Conservation (phyloP, 306 rosid genomes). For the Casuarina glauca region DNA sequence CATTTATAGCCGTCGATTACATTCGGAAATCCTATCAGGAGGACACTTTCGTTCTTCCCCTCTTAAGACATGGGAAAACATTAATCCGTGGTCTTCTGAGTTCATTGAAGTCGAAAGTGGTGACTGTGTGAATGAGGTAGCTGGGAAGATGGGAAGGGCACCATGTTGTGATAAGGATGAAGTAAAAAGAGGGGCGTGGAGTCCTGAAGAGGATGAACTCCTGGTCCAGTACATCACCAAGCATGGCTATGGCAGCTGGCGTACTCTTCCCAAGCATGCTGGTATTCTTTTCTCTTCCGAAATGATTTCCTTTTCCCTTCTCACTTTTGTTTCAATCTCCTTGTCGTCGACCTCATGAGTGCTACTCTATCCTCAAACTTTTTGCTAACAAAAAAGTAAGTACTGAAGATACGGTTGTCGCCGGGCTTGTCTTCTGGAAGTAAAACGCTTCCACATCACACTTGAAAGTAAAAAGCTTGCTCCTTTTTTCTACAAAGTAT, state of each 20-base stretch:
- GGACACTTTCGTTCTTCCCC: not conserved
- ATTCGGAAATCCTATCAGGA: constrained; percentile 15
- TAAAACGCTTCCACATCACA: not conserved
- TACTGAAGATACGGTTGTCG: not conserved
- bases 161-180: constrained; percentile 57
- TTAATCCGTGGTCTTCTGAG: not conserved
- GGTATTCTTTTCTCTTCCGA: constrained; percentile 18
- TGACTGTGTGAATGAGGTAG: constrained; percentile 20
- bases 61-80: not conserved
- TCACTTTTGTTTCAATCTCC: not conserved
- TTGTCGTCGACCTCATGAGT: not conserved
- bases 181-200: constrained; percentile 54
- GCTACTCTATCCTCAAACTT: no score
- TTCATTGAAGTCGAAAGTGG: not conserved
- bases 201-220: constrained; percentile 53
- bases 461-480: not conserved
- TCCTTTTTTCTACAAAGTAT: not conserved
- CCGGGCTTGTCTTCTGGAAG: not conserved
- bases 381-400: no score
- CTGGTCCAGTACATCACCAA: constrained; percentile 44
- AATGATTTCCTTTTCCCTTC: not conserved
- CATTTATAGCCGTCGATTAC: constrained; percentile 32
- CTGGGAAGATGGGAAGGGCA: constrained; percentile 40
- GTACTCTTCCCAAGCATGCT: constrained; percentile 57
- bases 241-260: constrained; percentile 60